phyloP scores from a whole-genome alignment of 768 basidiomycete genomes.

The Solioccasus polychromus region DNA sequence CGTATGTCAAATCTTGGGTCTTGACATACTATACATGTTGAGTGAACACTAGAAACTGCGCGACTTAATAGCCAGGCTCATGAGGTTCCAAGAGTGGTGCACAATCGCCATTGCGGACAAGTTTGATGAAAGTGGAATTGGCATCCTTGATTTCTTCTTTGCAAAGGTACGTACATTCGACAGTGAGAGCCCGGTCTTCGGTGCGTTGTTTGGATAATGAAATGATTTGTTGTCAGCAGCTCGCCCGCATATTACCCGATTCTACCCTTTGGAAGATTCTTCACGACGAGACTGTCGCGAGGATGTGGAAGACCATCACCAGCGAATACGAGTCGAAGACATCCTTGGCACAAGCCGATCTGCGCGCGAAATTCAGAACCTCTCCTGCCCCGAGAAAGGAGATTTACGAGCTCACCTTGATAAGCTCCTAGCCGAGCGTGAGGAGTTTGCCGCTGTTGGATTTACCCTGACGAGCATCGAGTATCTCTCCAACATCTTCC shows the following conservation, averaged over 20 bases:
- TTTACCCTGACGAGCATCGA: neutral
- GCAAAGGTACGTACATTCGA: too few species aligned
- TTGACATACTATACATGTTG: too few species aligned
- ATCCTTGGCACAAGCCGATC: neutral
- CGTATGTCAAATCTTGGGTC: too few species aligned
- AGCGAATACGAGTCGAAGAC: neutral
- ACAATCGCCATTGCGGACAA: too few species aligned
- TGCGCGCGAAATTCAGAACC: neutral
- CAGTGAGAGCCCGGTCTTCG: too few species aligned
- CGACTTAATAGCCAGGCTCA: too few species aligned
- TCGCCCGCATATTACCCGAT: neutral
- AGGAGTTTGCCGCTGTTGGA: slow-evolving; percentile 1
- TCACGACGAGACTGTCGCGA: neutral
- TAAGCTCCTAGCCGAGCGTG: neutral
- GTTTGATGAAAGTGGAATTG: too few species aligned
- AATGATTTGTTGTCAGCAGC: slow-evolving; percentile 1
- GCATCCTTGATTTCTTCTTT: too few species aligned
- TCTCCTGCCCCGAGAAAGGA: neutral
- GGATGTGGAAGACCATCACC: slow-evolving; percentile 1
- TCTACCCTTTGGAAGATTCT: neutral
- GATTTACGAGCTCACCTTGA: neutral
- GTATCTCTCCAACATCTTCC: neutral
- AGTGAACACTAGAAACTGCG: too few species aligned
- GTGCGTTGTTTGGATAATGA: too few species aligned
- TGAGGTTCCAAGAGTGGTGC: too few species aligned